Evolutionary conservation across 1,284 basidiomycete species (phyloP).

Genomic region (Irpex sp.): DNA sequence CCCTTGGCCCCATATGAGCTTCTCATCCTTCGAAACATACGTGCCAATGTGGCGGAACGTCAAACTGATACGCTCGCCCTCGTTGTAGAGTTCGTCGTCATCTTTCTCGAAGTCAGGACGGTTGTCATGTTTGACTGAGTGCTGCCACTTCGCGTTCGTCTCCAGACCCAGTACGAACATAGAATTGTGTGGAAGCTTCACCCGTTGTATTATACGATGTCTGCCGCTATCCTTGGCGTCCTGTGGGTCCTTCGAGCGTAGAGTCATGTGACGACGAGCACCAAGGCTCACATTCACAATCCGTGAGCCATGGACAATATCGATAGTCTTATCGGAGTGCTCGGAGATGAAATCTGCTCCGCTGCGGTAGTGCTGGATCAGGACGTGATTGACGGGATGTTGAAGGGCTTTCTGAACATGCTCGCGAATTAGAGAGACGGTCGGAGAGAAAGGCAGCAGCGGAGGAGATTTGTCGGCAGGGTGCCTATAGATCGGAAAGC

Average conservation of each 20-base stretch:
- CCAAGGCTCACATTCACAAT: conserved; percentile 78
- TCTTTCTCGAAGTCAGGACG: conserved; percentile 50
- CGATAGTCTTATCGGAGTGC: conserved; percentile 79
- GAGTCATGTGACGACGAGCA: conserved; percentile 67
- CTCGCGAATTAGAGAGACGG: conserved; percentile 57
- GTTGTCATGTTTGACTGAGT: conserved; percentile 69
- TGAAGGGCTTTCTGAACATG: conserved; percentile 50
- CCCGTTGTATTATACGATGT: conserved; percentile 46
- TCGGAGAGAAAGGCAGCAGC: conserved; percentile 60
- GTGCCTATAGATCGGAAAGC: conserved; percentile 74
- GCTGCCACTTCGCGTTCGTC: conserved; percentile 69
- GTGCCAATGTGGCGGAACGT: conserved; percentile 77
- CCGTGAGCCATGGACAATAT: conserved; percentile 63
- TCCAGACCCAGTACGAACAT: conserved; percentile 72
- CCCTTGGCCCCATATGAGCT: conserved; percentile 64
- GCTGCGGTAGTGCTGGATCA: conserved; percentile 72
- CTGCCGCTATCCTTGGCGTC: neutral
- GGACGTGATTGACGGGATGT: conserved; percentile 72
- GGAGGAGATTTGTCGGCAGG: conserved; percentile 72
- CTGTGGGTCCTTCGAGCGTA: conserved; percentile 46
- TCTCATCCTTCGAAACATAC: conserved; percentile 50
- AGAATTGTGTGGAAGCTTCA: conserved; percentile 72
- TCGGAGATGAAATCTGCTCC: conserved; percentile 79
- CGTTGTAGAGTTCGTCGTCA: conserved; percentile 44
- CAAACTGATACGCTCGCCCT: conserved; percentile 69